A percentile compares a stretch with the other conserved stretches of the same genome.
These are phyloP conservation scores for Linderina pennispora DNA, from an alignment of 192 early-diverging fungal genomes.

Conservation along the genomic window DNA sequence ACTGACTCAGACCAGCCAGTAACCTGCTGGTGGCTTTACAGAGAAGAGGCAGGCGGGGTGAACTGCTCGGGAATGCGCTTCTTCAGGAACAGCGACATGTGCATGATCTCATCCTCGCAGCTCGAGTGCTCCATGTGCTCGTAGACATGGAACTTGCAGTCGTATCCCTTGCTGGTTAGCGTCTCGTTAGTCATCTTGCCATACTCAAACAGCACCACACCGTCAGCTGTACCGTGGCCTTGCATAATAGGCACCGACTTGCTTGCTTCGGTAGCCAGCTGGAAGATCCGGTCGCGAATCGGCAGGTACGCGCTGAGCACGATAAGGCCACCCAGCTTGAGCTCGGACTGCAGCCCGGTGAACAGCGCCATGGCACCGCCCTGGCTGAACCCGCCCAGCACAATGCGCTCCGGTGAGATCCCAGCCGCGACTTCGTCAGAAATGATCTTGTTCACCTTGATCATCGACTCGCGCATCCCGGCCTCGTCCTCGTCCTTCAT, in stretches of 20 bases:
- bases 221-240: conserved; percentile 77
- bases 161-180: conserved; percentile 55
- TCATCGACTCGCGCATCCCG: conserved; percentile 60
- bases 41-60: no score
- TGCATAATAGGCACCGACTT: conserved; percentile 73
- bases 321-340: conserved; percentile 62
- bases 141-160: conserved; percentile 74
- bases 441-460: conserved; percentile 55
- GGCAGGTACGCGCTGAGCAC: conserved; percentile 80
- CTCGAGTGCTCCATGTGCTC: conserved; percentile 72
- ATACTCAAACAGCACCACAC: conserved; percentile 65
- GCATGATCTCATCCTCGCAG: conserved; percentile 58
- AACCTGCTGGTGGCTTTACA: no score
- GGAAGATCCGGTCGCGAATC: conserved; percentile 26
- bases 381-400: conserved; percentile 94
- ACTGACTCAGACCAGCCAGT: no score
- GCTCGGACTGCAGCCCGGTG: conserved; percentile 62
- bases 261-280: conserved; percentile 55
- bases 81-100: conserved; percentile 62
- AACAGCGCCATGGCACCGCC: conserved; percentile 73
- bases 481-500: conserved; percentile 59
- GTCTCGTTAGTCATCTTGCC: conserved; percentile 61
- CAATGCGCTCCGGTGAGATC: conserved; percentile 76
- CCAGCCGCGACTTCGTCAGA: conserved; percentile 69
- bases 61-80: conserved; percentile 48